Conservation (phyloP, 495 filamentous ascomycete species). For the Neurospora discreta region DNA sequence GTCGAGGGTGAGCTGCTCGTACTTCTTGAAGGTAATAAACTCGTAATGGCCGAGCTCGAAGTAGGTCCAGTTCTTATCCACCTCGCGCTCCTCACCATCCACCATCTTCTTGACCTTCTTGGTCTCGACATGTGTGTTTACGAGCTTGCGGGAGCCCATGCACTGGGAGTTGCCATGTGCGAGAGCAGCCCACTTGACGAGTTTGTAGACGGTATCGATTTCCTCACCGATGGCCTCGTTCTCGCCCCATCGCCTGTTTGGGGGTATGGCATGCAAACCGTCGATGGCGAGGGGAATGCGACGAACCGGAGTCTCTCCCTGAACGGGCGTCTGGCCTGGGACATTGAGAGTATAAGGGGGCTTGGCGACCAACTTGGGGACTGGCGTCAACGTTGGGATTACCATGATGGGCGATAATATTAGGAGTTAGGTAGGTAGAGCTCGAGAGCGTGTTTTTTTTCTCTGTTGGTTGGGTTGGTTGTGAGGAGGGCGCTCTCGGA, state of each 20-base stretch:
- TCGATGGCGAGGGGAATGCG: constrained; percentile 63
- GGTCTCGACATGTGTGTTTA: constrained; percentile 79
- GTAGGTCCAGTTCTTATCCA: constrained; percentile 93
- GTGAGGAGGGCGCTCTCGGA: neutral
- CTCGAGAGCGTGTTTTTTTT: neutral
- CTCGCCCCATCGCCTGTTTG: neutral
- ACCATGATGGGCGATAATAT: neutral
- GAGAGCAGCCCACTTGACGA: constrained; percentile 63
- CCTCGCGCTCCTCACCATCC: constrained; percentile 77
- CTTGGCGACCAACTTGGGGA: constrained; percentile 14
- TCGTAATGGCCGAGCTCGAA: constrained; percentile 85
- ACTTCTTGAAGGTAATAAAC: constrained; percentile 81
- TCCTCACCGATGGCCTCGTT: constrained; percentile 44
- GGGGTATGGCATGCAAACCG: constrained; percentile 46
- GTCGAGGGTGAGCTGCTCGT: constrained; percentile 62
- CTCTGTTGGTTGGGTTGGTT: neutral
- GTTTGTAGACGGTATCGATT: constrained; percentile 76
- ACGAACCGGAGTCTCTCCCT: constrained; percentile 87
- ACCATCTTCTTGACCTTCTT: constrained; percentile 97
- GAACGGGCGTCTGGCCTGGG: constrained; percentile 54
- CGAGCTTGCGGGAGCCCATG: constrained; percentile 65
- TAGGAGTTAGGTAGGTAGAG: neutral
- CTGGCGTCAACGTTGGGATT: neutral
- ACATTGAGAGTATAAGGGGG: constrained; percentile 71
- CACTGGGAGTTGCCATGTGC: constrained; percentile 85